Conservation (phyloP, 768 basidiomycete genomes). For the Suillus sp. region DNA sequence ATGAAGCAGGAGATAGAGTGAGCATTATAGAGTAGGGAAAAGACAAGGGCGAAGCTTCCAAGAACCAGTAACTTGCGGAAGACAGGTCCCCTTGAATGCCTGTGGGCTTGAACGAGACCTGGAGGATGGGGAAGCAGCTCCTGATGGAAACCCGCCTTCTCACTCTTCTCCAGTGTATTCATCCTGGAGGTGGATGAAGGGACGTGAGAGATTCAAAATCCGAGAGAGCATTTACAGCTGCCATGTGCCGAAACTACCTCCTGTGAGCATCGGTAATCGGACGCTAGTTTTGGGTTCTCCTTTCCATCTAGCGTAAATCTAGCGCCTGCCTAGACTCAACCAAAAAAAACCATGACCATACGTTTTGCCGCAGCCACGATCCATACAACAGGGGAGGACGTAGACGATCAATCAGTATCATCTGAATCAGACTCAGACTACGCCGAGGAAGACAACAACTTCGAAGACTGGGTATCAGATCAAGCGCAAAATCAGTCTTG, state of each 20-base stretch:
- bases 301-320: background rate
- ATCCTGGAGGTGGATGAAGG: slow-evolving; percentile 15
- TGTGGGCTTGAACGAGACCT: slow-evolving; percentile 10
- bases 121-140: slow-evolving; percentile 17
- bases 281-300: slow-evolving; percentile 1
- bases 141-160: slow-evolving; percentile 13
- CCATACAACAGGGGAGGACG: slow-evolving; percentile 12
- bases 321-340: background rate
- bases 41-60: slow-evolving; percentile 12
- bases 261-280: slow-evolving; percentile 14
- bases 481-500: slow-evolving; percentile 54
- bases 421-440: slow-evolving; percentile 28
- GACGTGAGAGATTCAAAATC: background rate
- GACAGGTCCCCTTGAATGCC: slow-evolving; percentile 3
- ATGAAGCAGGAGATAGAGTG: slow-evolving; percentile 10
- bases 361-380: slow-evolving; percentile 25
- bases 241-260: slow-evolving; percentile 13
- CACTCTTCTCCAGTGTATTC: slow-evolving; percentile 20
- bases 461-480: slow-evolving; percentile 83
- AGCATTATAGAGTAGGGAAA: slow-evolving; percentile 18
- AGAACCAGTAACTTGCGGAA: slow-evolving; percentile 13
- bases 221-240: too few species aligned
- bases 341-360: slow-evolving; percentile 29
- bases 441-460: slow-evolving; percentile 57
- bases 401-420: slow-evolving; percentile 17